Base-by-base conservation (phyloP, 805 yeast species). In the Monosporozyma yasuniensis region DNA sequence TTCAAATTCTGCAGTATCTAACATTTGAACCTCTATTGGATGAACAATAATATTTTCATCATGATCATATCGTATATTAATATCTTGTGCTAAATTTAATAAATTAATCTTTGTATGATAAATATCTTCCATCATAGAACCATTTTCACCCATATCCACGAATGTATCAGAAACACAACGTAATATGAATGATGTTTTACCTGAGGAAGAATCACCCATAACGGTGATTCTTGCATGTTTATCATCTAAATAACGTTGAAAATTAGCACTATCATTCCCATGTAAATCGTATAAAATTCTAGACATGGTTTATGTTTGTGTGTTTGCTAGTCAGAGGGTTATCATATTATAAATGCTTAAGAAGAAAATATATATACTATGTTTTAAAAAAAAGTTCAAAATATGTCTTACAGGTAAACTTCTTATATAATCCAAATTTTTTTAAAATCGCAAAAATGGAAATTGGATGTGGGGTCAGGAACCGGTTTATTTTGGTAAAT, bases 161-260 rank as follows among this genome's bases (percentile, higher is more conserved):
- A 49, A 54, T 2, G 53, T 19, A 23, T 55, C 56, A 16, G 53
- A 49, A 5, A 61, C 34, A 54, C 64, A 61, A 27, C 62, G 50
- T 8, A 53, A 42, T 11, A 60, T 54, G 41, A 64, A 47, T 0
- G 64, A 54, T 1, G 65, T 57, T 47, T 63, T 64, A 7, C 67
- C 67, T 16, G 58, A 52, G 3, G 44, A 43, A 5, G 47, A 37
- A 30, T 56, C 60, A 1, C 66, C 68, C 53, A 63, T 54, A 6
- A 64, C 57, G 37, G 61, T 57, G 6, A 64, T 56, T 18, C 61
- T 50, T 10, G 58, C 50, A 8, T 54, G 49, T 11, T 49, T 34
- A 1, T 53, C 14, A 46, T 63, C 65, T 25, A 47, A 43, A 37
- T 58, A 58, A 21, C 65, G 54, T 6, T 58, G 59, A 5, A 49